A percentile compares a stretch with the other conserved stretches of the same genome.
Conservation (phyloP, 225 moss, liverwort and hornwort genomes). For the Physcomitrium patens region DNA sequence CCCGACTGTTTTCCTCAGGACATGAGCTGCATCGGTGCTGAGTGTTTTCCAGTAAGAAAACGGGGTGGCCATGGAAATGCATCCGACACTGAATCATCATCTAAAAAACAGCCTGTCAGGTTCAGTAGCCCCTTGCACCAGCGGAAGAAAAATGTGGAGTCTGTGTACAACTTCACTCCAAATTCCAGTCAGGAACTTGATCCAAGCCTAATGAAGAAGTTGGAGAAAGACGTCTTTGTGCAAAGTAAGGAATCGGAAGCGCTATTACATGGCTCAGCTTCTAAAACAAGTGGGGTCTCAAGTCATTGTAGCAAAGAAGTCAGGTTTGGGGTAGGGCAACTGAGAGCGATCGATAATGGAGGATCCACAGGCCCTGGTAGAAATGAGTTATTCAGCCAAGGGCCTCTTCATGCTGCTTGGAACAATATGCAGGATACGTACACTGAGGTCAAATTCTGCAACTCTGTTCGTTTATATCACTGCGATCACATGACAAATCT, state of each 20-base stretch:
- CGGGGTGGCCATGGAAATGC: constrained; percentile 61
- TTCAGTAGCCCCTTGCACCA: constrained; percentile 50
- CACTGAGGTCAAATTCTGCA: constrained; percentile 60
- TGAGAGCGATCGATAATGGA: constrained; percentile 41
- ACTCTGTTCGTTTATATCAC: neutral
- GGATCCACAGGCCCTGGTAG: constrained; percentile 45
- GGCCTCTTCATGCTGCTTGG: constrained; percentile 97
- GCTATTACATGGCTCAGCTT: constrained; percentile 47
- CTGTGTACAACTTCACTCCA: constrained; percentile 48
- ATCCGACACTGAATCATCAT: constrained; percentile 62
- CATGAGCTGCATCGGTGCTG: constrained; percentile 84
- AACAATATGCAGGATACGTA: constrained; percentile 88
- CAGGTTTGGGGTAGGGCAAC: constrained; percentile 39
- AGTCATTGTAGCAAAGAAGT: constrained; percentile 47
- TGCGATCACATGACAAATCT: neutral
- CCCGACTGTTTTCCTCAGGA: constrained; percentile 75
- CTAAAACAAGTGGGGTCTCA: constrained; percentile 45
- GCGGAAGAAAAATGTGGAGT: constrained; percentile 55
- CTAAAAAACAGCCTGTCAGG: constrained; percentile 45
- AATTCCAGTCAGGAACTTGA: constrained; percentile 67
- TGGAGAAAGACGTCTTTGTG: constrained; percentile 50
- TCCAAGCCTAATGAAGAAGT: constrained; percentile 48
- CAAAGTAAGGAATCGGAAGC: constrained; percentile 52
- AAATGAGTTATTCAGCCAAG: constrained; percentile 62
- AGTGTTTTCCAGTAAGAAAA: constrained; percentile 80